Conservation (phyloP, 305 asterid genomes). For the Rubia balearica region DNA sequence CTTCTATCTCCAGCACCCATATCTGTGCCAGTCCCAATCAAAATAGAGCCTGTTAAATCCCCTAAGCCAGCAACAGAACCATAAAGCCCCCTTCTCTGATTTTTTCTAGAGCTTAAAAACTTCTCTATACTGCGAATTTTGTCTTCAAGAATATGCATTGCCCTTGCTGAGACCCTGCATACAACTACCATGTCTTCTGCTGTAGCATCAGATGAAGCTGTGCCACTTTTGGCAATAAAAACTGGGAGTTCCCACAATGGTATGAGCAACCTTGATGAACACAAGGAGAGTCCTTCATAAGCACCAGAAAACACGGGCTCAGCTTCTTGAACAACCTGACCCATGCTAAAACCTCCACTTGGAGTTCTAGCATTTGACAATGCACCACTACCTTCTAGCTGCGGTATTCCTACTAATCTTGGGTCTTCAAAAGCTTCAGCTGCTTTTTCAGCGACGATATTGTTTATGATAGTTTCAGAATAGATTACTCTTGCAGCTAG, state of each 20-base stretch:
- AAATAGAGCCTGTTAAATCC: conserved; percentile 80
- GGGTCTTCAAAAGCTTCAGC: conserved; percentile 99
- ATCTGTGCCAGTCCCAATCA: conserved; percentile 74
- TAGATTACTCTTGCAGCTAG: conserved; percentile 73
- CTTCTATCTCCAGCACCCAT: conserved; percentile 68
- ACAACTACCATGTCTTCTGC: conserved; percentile 56
- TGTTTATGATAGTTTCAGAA: conserved; percentile 63
- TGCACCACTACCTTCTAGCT: conserved; percentile 90
- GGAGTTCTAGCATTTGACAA: conserved; percentile 76
- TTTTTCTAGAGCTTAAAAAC: conserved; percentile 79
- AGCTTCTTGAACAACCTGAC: conserved; percentile 96
- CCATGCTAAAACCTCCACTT: conserved; percentile 98
- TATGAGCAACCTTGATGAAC: conserved; percentile 84
- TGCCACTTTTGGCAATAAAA: conserved; percentile 61
- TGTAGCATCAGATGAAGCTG: conserved; percentile 40
- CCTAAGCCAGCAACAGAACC: conserved; percentile 97
- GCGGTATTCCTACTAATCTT: conserved; percentile 94
- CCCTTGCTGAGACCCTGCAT: conserved; percentile 72
- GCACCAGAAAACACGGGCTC: conserved; percentile 97
- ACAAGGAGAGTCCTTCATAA: conserved; percentile 87
- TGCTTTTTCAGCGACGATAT: conserved; percentile 83
- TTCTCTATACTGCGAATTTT: conserved; percentile 87
- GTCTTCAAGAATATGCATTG: conserved; percentile 87
- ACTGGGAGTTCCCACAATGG: conserved; percentile 99
- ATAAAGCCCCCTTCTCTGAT: conserved; percentile 89